Evolutionary conservation across 345 rosid genomes (phyloP).

Genomic region (Orychophragmus violaceus): DNA sequence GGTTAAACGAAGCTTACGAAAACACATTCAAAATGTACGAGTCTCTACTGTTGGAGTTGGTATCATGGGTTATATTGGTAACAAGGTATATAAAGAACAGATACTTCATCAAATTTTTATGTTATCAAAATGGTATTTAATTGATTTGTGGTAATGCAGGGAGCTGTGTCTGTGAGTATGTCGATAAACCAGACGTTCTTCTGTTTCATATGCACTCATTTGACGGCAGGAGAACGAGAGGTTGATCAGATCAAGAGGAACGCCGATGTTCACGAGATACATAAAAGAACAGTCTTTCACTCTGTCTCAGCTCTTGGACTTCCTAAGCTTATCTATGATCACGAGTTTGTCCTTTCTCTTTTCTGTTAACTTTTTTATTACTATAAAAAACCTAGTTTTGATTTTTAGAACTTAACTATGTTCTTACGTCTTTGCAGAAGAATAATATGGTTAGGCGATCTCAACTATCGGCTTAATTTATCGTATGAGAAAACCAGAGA

Average conservation of each 20-base stretch:
- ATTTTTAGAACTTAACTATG: background rate
- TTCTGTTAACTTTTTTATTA: background rate
- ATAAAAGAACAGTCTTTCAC: conserved; percentile 65
- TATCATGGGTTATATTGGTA: conserved; percentile 93
- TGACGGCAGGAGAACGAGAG: conserved; percentile 88
- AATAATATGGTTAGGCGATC: conserved; percentile 91
- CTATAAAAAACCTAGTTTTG: background rate
- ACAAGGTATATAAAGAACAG: conserved; percentile 49
- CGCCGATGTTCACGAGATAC: conserved; percentile 85
- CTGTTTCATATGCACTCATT: conserved; percentile 78
- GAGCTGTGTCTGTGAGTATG: conserved; percentile 92
- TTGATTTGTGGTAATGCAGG: conserved; percentile 42
- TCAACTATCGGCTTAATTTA: conserved; percentile 79
- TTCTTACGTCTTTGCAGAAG: conserved; percentile 45
- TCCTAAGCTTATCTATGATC: conserved; percentile 67
- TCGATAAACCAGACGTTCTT: conserved; percentile 81
- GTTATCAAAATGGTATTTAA: background rate
- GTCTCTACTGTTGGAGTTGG: conserved; percentile 96
- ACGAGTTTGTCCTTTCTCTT: conserved; percentile 55
- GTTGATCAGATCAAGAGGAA: conserved; percentile 88
- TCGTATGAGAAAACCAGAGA: conserved; percentile 63
- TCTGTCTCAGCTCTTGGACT: conserved; percentile 49
- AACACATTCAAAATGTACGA: conserved; percentile 71
- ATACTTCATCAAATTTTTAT: background rate
- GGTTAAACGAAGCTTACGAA: conserved; percentile 81